Base-by-base conservation (phyloP, 73 alveolate genomes). In the Effrenium voratum region DNA sequence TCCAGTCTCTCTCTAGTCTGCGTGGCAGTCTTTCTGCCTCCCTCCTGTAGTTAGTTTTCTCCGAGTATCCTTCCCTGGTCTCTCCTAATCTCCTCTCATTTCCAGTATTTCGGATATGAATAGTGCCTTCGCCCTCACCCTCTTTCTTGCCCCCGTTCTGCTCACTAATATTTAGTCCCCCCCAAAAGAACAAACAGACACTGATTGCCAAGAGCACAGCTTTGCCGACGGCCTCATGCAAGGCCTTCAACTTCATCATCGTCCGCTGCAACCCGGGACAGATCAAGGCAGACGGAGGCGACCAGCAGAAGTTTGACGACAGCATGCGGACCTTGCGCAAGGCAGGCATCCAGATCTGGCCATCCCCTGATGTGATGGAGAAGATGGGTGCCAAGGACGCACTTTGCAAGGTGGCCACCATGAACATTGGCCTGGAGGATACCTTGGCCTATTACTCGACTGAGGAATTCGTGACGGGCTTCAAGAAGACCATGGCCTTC, bases 381-480 rank as follows among this genome's bases (percentile, higher is more conserved):
- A 77, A 77, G 63, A 77, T 77, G 87, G 87, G 87, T 32, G 87
- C 87, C 87, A 82, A 82, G 80, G 93, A 85, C 55, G 93, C 93
- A 32, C 63, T 85, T 44, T 85, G 93, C 93, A 85, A 85, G 80
- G 50, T 85, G 44, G 93, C 93, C 24, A 85, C 80, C 43, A 41
- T 85, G 93, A 85, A 85, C 80, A 85, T 85, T 43, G 93, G 93
- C 34, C 80, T 85, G 47, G 81, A 55, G 70, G 93, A 85, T 57
- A 85, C 93, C 16, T 59, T 85, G 44, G 93, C 93, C 63, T 85
- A 85, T 80, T 85, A 85, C 93, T 43, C 38, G 45, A 57, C 93
- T 15, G 93, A 59, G 80, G 93, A 55, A 44, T 81, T 81, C 47
- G 55, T 30, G 8, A 45, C 47, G 45, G 92, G 80, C 81, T 52